phyloP scores from a whole-genome alignment of 129 eudicot species.

The Silybum marianum region DNA sequence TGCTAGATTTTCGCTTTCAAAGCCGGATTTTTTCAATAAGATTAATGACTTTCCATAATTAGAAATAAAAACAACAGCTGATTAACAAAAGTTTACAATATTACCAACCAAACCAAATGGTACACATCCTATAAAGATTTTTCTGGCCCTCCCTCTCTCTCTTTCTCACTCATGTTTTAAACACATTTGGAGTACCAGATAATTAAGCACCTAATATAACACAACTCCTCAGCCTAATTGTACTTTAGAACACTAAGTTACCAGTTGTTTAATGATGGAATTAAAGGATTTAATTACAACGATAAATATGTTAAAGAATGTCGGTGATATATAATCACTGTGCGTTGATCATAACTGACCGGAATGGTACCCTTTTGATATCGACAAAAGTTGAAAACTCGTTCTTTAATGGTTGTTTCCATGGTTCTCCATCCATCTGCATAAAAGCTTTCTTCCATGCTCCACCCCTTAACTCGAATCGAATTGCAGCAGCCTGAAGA shows the following conservation, averaged over 20 bases:
- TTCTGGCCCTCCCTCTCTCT: background rate
- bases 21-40: too few relatives aligned
- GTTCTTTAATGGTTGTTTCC: conserved; percentile 85
- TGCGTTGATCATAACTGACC: conserved; percentile 71
- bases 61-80: background rate
- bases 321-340: conserved; percentile 28
- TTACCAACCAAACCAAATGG: conserved; percentile 4
- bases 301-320: background rate
- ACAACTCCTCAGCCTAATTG: background rate
- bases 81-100: background rate
- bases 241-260: conserved; percentile 22
- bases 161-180: background rate
- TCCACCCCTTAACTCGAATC: conserved; percentile 93
- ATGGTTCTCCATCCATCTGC: conserved; percentile 99
- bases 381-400: conserved; percentile 89
- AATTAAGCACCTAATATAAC: conserved; percentile 18
- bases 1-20: too few relatives aligned
- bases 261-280: background rate
- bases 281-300: conserved; percentile 12
- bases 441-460: conserved; percentile 78
- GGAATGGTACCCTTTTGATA: conserved; percentile 71
- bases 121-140: background rate
- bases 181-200: background rate
- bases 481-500: conserved; percentile 71
- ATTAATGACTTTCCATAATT: too few relatives aligned